Conservation (phyloP, 2,329 filamentous ascomycete species). For the Aspergillus aculeatinus region DNA sequence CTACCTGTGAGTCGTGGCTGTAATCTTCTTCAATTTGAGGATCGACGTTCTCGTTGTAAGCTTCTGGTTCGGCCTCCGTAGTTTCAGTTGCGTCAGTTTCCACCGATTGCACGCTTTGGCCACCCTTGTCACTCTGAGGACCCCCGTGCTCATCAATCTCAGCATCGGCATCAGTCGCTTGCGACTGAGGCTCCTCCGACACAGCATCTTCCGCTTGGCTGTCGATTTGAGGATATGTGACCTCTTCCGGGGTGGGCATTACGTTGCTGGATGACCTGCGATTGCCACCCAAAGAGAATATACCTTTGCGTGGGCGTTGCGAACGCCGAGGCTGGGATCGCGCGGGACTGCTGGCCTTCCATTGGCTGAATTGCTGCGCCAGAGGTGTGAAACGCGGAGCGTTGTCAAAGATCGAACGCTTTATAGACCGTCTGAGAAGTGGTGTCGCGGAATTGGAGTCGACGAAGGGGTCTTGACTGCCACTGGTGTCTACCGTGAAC, state of each 20-base stretch:
- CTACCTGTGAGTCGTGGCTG: no score
- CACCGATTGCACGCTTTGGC: background rate
- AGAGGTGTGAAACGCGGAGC: conserved; percentile 64
- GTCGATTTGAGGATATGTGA: conserved; percentile 25
- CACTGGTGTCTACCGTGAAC: background rate
- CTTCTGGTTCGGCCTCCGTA: background rate
- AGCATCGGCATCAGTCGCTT: background rate
- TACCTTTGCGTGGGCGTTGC: conserved; percentile 25
- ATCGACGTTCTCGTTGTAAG: background rate
- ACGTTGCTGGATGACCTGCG: conserved; percentile 19
- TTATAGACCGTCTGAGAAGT: background rate
- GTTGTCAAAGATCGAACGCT: conserved; percentile 18
- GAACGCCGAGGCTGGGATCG: conserved; percentile 28
- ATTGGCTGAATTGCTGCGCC: conserved; percentile 60
- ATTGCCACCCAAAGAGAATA: conserved; percentile 38
- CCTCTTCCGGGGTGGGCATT: conserved; percentile 12
- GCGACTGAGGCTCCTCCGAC: conserved; percentile 15
- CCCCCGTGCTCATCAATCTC: background rate
- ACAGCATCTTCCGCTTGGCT: conserved; percentile 16
- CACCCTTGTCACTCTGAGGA: background rate
- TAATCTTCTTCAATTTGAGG: background rate
- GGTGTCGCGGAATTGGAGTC: background rate
- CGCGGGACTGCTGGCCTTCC: conserved; percentile 62
- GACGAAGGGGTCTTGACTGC: conserved; percentile 7
- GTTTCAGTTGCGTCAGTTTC: background rate